phyloP scores from a whole-genome alignment of 2,329 filamentous ascomycete genomes.

The Venturia carpophila region DNA sequence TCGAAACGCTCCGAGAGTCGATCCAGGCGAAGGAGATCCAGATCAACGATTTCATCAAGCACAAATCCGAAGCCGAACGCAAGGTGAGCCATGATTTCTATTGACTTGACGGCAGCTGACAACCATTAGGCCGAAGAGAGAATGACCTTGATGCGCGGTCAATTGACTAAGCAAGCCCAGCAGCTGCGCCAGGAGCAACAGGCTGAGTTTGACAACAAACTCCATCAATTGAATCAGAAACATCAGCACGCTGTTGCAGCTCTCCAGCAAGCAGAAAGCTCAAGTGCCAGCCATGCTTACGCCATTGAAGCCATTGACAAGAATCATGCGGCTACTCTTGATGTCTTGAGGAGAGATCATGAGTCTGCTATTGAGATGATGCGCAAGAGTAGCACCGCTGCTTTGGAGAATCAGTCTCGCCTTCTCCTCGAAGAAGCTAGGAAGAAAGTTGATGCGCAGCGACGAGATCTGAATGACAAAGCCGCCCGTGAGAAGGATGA shows the following conservation, averaged over 20 bases:
- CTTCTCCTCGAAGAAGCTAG: conserved; percentile 2
- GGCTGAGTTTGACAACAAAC: conserved; percentile 17
- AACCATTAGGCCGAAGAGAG: background rate
- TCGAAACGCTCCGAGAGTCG: conserved; percentile 2
- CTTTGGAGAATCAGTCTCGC: background rate
- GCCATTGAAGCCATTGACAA: background rate
- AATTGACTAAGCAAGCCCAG: conserved; percentile 8
- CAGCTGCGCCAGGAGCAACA: conserved; percentile 13
- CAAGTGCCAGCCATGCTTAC: background rate
- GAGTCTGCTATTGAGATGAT: background rate
- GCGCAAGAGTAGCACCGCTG: background rate
- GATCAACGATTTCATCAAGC: background rate
- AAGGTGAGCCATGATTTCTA: background rate
- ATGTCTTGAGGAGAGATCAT: background rate
- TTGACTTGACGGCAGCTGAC: background rate
- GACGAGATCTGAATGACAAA: conserved; percentile 8
- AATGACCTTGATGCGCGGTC: background rate
- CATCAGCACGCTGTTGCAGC: background rate
- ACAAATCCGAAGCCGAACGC: conserved; percentile 2
- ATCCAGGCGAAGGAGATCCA: background rate
- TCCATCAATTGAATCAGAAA: conserved; percentile 14
- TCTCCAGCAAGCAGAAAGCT: background rate
- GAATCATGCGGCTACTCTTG: background rate
- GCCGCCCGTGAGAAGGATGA: conserved; percentile 10
- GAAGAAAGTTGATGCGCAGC: background rate